Evolutionary conservation across 1,284 basidiomycete species (phyloP), one percentile per base, ranked within the genome.

Genomic region (Malassezia pachydermatis): DNA sequence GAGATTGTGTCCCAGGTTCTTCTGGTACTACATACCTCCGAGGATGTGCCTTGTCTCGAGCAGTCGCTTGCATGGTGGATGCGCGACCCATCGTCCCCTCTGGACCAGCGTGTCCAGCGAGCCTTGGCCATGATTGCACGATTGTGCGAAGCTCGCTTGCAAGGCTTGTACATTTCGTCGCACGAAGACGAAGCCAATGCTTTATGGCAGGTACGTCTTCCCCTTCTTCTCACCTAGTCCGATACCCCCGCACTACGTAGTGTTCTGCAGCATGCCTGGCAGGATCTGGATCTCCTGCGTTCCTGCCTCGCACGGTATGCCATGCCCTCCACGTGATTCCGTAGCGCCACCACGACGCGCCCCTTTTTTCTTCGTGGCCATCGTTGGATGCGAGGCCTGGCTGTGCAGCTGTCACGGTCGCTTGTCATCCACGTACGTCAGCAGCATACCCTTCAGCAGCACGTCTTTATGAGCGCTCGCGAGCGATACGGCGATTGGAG

Each of bases 401-500:
- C 34, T 20, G 34, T 36, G 3, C 10, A 36, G 34, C 34, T 19
- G n/a, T n/a, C n/a, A n/a, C n/a, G n/a, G n/a, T n/a, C n/a, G n/a
- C n/a, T n/a, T n/a, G n/a, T n/a, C n/a, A n/a, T n/a, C 34, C 14
- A 16, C 16, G 14, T 7, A 20, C 34, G 34, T 13, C 34, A 17
- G 41, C 29, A 32, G 22, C 20, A 19, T 30, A 43, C 41, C 4
- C 20, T 43, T 1, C 28, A 33, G n/a, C 19, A 24, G 29, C 28
- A 25, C n/a, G 30, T 30, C 20, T 34, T 33, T 16, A 65, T 65
- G 62, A 57, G 51, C 17, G 45, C 48, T 16, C 45, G 53, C 32
- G 53, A 58, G 20, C 48, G 55, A 11, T 65, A 65, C 35, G 41
- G 43, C 13, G 55, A 51, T 22, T 63, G 59, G 61, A 48, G 45